Base-by-base conservation (phyloP, 208 protist species). In the Blastocrithidia nonstop region DNA sequence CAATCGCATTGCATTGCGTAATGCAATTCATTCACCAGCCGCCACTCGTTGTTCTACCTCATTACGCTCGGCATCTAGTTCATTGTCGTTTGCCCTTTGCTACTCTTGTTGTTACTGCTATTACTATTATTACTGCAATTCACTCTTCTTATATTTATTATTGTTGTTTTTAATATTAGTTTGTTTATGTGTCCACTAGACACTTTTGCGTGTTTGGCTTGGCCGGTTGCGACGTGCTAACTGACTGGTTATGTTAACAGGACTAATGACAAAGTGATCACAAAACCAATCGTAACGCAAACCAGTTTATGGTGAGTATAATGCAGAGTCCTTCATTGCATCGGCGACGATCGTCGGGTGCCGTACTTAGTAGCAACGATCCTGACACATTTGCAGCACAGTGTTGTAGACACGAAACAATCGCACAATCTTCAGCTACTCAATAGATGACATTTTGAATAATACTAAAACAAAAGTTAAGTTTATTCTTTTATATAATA, bases 381-480 rank as follows among this genome's bases (percentile, higher is more conserved):
- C 77, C 23, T 62, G 57, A 43, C 74, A 85, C 42, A 92, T 58
- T 35, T 80, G 74, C 21, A 88, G 66, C 13, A 66, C 56, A 15
- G 77, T 92, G 56, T 86, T 84, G 45, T 66, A 74, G n/a, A 71
- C 76, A 11, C 82, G 77, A 44, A 80, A 92, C 13, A 88, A 35
- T 4, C 78, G 73, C 29, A 81, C 66, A 23, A 73, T 37, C 37
- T 76, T 75, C 13, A 91, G 50, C 40, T 87, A 73, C 35, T 70
- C 58, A 19, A 81, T 79, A 4, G 75, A 86, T 8, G 58, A 67
- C 81, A 91, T 90, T 17, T 15, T 23, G 36, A 6, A 26, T 4
- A 28, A 23, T 20, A 9, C 15, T 9, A 24, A 5, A 17, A 38
- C 0, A 6, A 11, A 24, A 21, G 11, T 17, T 64, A n/a, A 29